Conservation (phyloP, 352 stramenopile species). For the Pythium myriotylum region DNA sequence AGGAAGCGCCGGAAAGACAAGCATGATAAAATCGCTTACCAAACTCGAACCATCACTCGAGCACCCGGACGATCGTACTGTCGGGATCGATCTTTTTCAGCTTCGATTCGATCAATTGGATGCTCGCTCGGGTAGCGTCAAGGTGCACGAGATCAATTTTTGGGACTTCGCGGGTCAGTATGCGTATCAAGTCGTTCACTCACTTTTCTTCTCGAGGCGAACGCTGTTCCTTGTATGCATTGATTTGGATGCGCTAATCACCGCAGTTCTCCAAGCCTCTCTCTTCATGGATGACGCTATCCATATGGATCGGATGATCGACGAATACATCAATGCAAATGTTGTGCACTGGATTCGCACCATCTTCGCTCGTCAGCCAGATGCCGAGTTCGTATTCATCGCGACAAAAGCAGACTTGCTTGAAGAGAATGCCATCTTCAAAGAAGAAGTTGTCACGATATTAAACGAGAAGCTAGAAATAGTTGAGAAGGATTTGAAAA, state of each 20-base stretch:
- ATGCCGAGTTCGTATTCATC: slow-evolving; percentile 10
- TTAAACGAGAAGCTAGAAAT: no score
- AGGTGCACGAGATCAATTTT: slow-evolving; percentile 8
- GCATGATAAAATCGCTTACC: slow-evolving; percentile 30
- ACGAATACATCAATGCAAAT: neutral
- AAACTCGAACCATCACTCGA: no score
- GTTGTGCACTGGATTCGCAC: neutral
- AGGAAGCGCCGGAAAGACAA: slow-evolving; percentile 31
- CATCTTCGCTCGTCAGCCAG: slow-evolving; percentile 2
- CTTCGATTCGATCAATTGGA: no score
- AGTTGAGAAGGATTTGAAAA: no score
- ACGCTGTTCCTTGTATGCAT: slow-evolving; percentile 8
- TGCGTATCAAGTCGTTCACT: slow-evolving; percentile 5
- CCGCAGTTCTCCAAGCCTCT: neutral
- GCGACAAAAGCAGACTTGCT: slow-evolving; percentile 9
- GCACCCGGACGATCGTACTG: no score
- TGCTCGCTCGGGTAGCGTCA: neutral
- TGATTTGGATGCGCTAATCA: slow-evolving; percentile 1
- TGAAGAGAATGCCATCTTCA: neutral
- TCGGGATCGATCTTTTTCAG: no score
- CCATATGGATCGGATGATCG: neutral
- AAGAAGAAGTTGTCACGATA: no score
- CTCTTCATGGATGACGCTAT: neutral
- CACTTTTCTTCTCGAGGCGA: slow-evolving; percentile 12
- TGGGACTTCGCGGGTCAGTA: slow-evolving; percentile 18